Evolutionary conservation across 2,329 filamentous ascomycete genomes (phyloP).

Genomic region (Dryadomyces sulphureus): DNA sequence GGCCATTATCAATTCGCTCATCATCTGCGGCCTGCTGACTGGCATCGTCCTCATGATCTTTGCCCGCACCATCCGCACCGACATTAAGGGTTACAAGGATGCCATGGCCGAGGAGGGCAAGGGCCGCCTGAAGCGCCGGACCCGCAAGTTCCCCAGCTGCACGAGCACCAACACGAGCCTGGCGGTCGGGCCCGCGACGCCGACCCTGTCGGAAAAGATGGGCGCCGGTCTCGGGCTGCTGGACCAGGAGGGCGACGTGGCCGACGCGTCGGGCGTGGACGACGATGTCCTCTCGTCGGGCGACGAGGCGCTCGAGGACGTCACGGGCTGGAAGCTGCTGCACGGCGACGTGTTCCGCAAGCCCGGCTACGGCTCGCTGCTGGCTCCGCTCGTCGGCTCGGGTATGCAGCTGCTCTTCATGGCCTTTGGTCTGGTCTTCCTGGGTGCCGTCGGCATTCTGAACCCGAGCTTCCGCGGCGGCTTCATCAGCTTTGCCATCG

Average conservation of each 20-base stretch:
- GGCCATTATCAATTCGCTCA: constrained; percentile 73
- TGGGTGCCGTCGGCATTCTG: constrained; percentile 62
- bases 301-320: constrained; percentile 62
- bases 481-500: constrained; percentile 71
- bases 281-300: constrained; percentile 41
- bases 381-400: constrained; percentile 71
- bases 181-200: constrained; percentile 18
- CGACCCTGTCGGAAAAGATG: constrained; percentile 34
- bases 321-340: constrained; percentile 76
- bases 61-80: constrained; percentile 60
- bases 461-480: constrained; percentile 85
- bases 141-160: constrained; percentile 19
- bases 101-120: constrained; percentile 52
- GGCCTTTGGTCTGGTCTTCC: constrained; percentile 53
- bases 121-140: constrained; percentile 33
- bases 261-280: constrained; percentile 23
- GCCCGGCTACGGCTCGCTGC: constrained; percentile 52
- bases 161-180: constrained; percentile 13
- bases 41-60: constrained; percentile 71
- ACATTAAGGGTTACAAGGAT: constrained; percentile 63
- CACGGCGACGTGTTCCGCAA: constrained; percentile 79
- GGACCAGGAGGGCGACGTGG: constrained; percentile 27
- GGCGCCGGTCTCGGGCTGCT: constrained; percentile 26
- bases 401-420: constrained; percentile 80
- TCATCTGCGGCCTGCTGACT: constrained; percentile 67